Conservation (phyloP, 1,284 basidiomycete species). For the Volvariella volvacea region DNA sequence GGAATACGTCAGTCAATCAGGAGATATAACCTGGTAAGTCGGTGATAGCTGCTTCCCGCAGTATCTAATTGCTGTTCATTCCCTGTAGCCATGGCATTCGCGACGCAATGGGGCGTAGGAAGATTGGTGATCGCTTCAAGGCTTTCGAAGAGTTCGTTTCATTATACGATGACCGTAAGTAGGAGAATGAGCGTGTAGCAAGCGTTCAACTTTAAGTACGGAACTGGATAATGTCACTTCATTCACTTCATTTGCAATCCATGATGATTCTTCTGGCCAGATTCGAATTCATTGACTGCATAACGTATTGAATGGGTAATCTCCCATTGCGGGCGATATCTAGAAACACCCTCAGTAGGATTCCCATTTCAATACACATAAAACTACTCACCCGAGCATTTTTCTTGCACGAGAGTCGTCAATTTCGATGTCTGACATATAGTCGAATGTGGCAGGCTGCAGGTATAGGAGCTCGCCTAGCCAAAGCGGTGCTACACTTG, state of each 20-base stretch:
- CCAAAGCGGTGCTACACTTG: constrained; percentile 22
- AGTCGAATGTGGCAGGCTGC: constrained; percentile 25
- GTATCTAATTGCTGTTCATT: neutral
- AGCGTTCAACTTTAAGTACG: neutral
- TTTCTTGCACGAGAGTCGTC: constrained; percentile 27
- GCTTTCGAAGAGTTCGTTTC: constrained; percentile 34
- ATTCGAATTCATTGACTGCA: constrained; percentile 23
- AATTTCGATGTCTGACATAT: constrained; percentile 21
- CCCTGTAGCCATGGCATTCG: constrained; percentile 18
- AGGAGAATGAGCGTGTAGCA: neutral
- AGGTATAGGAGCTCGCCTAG: constrained; percentile 22
- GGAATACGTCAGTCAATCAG: constrained; percentile 23
- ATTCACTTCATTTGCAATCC: constrained; percentile 8
- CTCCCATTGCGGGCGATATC: constrained; percentile 26
- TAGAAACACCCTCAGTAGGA: constrained; percentile 8
- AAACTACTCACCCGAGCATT: constrained; percentile 21
- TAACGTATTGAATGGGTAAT: constrained; percentile 23
- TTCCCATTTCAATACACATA: neutral
- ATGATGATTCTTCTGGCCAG: constrained; percentile 12
- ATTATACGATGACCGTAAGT: constrained; percentile 26
- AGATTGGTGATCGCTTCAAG: constrained; percentile 34
- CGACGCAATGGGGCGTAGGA: constrained; percentile 24
- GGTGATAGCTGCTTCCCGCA: neutral
- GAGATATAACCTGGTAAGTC: constrained; percentile 21
- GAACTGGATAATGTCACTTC: neutral